Percentiles rank a stretch among this genome's conserved stretches.
Conservation (phyloP, 345 rosid species). For the Syzygium grande region DNA sequence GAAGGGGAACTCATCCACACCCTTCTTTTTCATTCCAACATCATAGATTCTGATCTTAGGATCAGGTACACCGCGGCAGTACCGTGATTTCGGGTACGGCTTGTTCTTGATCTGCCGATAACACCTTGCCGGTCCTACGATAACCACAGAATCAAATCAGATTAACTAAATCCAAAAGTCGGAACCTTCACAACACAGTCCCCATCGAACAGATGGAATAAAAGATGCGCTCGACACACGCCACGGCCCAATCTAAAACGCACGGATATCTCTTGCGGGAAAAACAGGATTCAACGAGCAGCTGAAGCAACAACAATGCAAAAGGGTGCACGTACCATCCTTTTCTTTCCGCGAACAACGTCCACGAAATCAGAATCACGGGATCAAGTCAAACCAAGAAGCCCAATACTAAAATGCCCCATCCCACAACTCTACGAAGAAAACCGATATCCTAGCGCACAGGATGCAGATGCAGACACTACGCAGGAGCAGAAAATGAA, state of each 20-base stretch:
- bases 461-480: not conserved
- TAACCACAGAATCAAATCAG: not conserved
- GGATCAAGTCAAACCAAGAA: not conserved
- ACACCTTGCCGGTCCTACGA: constrained; percentile 22
- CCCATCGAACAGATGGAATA: not conserved
- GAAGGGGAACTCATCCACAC: constrained; percentile 52
- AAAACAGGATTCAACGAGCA: not conserved
- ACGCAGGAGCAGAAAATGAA: not conserved
- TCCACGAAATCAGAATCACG: not conserved
- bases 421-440: not conserved
- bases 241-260: not conserved
- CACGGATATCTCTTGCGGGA: not conserved
- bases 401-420: not conserved
- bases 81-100: constrained; percentile 48
- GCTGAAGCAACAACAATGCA: not conserved
- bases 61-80: constrained; percentile 55
- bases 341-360: not conserved
- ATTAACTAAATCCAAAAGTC: not conserved
- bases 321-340: not conserved
- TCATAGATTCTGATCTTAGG: constrained; percentile 51
- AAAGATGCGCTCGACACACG: not conserved
- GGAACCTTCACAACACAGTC: not conserved
- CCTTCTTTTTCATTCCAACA: constrained; percentile 59
- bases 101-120: constrained; percentile 48
- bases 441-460: not conserved